Evolutionary conservation across 2,329 filamentous ascomycete genomes (phyloP).

Genomic region (Graphiopsis chlorocephala): DNA sequence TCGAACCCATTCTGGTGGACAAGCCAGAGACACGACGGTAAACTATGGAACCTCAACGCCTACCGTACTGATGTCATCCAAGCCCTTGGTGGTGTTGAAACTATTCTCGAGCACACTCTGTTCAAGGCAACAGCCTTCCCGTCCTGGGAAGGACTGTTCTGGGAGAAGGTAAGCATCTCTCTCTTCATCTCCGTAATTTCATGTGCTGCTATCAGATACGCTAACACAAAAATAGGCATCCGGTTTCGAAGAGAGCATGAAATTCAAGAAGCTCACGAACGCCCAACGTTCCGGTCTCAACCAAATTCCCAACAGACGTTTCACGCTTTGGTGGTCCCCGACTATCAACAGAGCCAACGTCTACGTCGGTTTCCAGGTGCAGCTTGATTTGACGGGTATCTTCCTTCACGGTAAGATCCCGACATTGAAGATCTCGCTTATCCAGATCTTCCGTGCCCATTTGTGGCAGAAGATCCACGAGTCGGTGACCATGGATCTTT

Average conservation of each 20-base stretch:
- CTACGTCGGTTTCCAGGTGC: conserved; percentile 98
- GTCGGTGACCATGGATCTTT: conserved; percentile 97
- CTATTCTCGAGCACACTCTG: conserved; percentile 91
- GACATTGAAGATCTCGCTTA: conserved; percentile 94
- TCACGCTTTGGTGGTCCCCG: conserved; percentile 93
- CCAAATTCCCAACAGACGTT: conserved; percentile 97
- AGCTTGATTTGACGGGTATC: conserved; percentile 94
- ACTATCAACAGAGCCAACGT: conserved; percentile 71
- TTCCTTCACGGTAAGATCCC: conserved; percentile 99
- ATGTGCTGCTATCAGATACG: conserved; percentile 33
- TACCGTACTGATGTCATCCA: conserved; percentile 97
- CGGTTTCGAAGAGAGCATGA: conserved; percentile 63
- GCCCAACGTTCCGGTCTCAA: conserved; percentile 95
- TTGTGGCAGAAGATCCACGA: conserved; percentile 99
- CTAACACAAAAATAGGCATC: conserved; percentile 20
- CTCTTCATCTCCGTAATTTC: conserved; percentile 32
- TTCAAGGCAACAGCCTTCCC: conserved; percentile 96
- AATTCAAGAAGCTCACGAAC: conserved; percentile 98
- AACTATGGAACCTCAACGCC: conserved; percentile 93
- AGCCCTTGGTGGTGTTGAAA: conserved; percentile 92
- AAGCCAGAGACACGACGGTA: conserved; percentile 92
- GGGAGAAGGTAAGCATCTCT: conserved; percentile 53
- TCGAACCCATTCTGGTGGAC: conserved; percentile 99
- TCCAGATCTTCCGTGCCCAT: conserved; percentile 98
- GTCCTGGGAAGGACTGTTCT: conserved; percentile 94